Base-by-base conservation (phyloP, 2,329 filamentous ascomycete genomes). In the Sporothrix dimorphospora region DNA sequence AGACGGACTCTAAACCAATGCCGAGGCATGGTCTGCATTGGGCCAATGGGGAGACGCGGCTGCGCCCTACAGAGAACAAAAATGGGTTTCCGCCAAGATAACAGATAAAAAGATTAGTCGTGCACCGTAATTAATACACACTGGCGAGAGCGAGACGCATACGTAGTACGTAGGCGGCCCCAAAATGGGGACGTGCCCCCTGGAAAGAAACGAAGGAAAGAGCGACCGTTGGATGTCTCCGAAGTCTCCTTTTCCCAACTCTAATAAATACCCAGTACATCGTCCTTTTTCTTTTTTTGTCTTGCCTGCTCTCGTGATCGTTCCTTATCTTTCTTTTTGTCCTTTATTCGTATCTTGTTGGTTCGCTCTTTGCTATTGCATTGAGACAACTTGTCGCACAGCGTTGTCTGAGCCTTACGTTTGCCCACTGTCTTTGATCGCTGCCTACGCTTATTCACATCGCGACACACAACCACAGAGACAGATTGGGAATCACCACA, bases 41-140 rank as follows among this genome's bases (percentile, higher is more conserved):
- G 42, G 16, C 61, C 70, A 67, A 67, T 71, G 49, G 69, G 30
- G 34, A 24, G 14, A n/a, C 69, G 59, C 38, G 61, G 42, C 27
- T 47, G 27, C 16, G 24, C 14, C 24, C 42, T 21, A 67, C 19
- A n/a, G 63, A 47, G 19, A 16, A 42, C 34, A 69, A n/a, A 57
- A 27, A 19, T 57, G n/a, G n/a, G n/a, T 45, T 69, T 30, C 65
- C 47, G 65, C 65, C 65, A 68, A 68, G 65, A 68, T 68, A 42
- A 42, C 30, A 53, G 47, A 53, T 68, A n/a, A n/a, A n/a, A n/a
- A n/a, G n/a, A n/a, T n/a, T n/a, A n/a, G n/a, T n/a, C n/a, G n/a
- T n/a, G n/a, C n/a, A n/a, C n/a, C n/a, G n/a, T n/a, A n/a, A n/a
- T n/a, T n/a, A n/a, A n/a, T 51, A 68, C 42, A 24, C 19, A 53